Evolutionary conservation across 371 early-diverging fungal species (phyloP).

Genomic region (Smittium culicis): DNA sequence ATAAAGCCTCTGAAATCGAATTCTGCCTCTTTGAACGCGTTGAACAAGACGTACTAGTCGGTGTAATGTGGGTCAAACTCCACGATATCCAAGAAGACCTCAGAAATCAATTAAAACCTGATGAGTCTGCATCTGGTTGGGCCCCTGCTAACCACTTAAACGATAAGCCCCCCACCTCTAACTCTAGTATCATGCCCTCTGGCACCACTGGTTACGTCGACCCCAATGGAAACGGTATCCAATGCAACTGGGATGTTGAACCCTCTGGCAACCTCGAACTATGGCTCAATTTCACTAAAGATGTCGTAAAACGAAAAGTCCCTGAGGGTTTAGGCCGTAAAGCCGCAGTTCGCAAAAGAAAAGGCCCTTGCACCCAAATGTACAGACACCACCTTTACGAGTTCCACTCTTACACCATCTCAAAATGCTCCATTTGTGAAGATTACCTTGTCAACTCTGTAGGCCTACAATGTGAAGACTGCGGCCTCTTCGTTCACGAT

Average conservation of each 20-base stretch:
- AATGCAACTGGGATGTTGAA: constrained; percentile 79
- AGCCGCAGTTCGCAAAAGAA: constrained; percentile 73
- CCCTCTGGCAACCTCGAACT: constrained; percentile 74
- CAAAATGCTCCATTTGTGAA: constrained; percentile 85
- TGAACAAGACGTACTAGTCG: constrained; percentile 45
- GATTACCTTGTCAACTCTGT: constrained; percentile 75
- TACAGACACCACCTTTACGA: constrained; percentile 81
- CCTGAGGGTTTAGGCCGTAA: constrained; percentile 64
- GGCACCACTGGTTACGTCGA: constrained; percentile 8
- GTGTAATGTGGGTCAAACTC: constrained; percentile 69
- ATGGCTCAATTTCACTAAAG: constrained; percentile 59
- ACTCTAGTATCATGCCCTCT: constrained; percentile 18
- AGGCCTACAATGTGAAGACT: constrained; percentile 87
- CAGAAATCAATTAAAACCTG: constrained; percentile 41
- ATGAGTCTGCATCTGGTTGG: constrained; percentile 27
- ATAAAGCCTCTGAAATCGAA: constrained; percentile 85
- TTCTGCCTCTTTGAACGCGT: constrained; percentile 48
- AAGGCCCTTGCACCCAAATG: constrained; percentile 52
- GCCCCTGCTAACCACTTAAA: constrained; percentile 28
- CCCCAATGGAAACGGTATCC: constrained; percentile 39
- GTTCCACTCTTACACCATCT: constrained; percentile 72
- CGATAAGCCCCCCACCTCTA: neutral
- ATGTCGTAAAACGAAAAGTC: constrained; percentile 33
- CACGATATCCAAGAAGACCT: constrained; percentile 63
- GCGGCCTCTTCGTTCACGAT: constrained; percentile 85